A percentile compares a stretch with the other conserved stretches of the same genome.
phyloP scores from a whole-genome alignment of 208 protist species.

The Trypanosomatidae sp. region DNA sequence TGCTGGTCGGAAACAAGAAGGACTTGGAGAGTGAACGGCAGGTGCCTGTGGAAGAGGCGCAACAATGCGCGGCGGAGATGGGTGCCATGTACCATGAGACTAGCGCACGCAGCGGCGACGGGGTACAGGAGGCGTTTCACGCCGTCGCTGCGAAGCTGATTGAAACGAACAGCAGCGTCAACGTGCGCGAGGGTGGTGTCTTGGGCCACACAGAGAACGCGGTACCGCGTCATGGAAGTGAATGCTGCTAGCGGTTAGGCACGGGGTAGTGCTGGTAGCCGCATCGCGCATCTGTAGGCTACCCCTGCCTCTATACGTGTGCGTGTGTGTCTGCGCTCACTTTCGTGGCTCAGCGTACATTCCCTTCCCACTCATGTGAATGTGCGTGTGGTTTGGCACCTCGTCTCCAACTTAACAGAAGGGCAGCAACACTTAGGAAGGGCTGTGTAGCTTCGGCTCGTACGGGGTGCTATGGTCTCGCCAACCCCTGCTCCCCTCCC shows the following conservation, averaged over 20 bases:
- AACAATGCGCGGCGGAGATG: slow-evolving; percentile 45
- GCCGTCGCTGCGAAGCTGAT: slow-evolving; percentile 48
- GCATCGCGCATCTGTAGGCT: background rate
- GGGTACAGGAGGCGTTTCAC: slow-evolving; percentile 75
- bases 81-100: slow-evolving; percentile 65
- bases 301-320: background rate
- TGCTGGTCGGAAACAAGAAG: slow-evolving; percentile 95
- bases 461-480: background rate
- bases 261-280: background rate
- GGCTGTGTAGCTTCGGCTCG: background rate
- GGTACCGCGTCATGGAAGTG: slow-evolving; percentile 1
- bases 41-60: slow-evolving; percentile 59
- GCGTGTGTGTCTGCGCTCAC: background rate
- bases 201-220: slow-evolving; percentile 33
- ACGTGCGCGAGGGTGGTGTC: slow-evolving; percentile 73
- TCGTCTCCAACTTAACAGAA: background rate
- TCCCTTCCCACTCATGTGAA: background rate
- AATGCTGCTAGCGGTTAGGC: slow-evolving; percentile 3
- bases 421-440: background rate
- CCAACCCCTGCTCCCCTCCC: background rate
- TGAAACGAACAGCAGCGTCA: slow-evolving; percentile 53
- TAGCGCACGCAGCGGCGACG: slow-evolving; percentile 69
- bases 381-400: background rate
- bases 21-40: slow-evolving; percentile 79
- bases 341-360: too few species aligned